Conservation (phyloP, 139 green algal genomes). For the Coelastrella sp. region DNA sequence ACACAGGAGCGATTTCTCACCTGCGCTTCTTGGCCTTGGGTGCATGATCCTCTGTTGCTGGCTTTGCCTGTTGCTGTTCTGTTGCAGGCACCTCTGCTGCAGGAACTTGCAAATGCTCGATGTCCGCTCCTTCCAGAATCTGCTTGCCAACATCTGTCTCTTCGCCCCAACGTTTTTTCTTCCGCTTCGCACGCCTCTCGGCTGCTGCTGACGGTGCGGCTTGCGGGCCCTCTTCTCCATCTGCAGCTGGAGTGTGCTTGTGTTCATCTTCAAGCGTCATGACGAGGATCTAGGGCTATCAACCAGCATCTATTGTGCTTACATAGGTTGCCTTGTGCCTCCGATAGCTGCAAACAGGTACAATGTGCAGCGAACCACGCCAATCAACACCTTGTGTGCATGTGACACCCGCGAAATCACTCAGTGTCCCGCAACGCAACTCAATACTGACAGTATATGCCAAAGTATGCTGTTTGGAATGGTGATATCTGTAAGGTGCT, state of each 20-base stretch:
- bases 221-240: not conserved
- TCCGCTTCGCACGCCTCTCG: not conserved
- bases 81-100: slow-evolving; percentile 24
- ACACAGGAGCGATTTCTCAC: no score
- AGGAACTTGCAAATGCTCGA: not conserved
- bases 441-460: no score
- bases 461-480: no score
- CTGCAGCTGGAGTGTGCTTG: not conserved
- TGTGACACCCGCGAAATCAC: no score
- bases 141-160: not conserved
- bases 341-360: not conserved
- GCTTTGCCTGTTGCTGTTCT: not conserved
- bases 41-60: not conserved
- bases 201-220: not conserved
- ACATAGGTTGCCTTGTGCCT: no score
- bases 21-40: slow-evolving; percentile 30
- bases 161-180: not conserved
- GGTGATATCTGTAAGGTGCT: no score
- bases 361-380: not conserved
- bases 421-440: not conserved
- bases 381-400: no score
- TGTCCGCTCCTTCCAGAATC: not conserved
- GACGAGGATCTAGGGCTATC: not conserved
- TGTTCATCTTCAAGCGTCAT: not conserved
- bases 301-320: no score